phyloP scores from a whole-genome alignment of 2,329 filamentous ascomycete genomes.

The Trichoderma hamatum region DNA sequence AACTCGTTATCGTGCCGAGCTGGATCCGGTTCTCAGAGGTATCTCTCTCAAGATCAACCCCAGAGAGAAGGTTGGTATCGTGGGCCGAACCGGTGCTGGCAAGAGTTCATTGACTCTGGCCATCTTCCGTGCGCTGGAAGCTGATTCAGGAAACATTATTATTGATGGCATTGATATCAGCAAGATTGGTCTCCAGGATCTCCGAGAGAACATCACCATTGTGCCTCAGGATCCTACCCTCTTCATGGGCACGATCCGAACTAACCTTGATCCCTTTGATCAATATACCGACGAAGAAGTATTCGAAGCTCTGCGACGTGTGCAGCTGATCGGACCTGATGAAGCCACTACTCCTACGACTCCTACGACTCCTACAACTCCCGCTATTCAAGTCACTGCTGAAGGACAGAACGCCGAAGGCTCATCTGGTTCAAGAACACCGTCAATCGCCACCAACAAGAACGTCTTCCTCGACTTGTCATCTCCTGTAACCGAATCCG shows the following conservation, averaged over 20 bases:
- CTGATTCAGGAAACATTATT: conserved; percentile 83
- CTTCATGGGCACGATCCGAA: conserved; percentile 89
- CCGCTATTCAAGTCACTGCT: conserved; percentile 28
- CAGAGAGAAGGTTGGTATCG: conserved; percentile 92
- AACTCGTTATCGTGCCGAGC: conserved; percentile 83
- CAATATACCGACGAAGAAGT: conserved; percentile 89
- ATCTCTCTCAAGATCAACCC: conserved; percentile 85
- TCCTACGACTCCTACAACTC: conserved; percentile 36
- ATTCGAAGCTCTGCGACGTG: conserved; percentile 80
- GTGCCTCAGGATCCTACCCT: conserved; percentile 96
- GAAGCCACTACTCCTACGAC: conserved; percentile 44
- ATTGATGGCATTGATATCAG: conserved; percentile 93
- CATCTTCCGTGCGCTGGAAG: conserved; percentile 90
- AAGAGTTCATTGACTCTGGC: conserved; percentile 95
- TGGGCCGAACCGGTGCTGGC: conserved; percentile 91
- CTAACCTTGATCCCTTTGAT: conserved; percentile 90
- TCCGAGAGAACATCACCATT: conserved; percentile 93
- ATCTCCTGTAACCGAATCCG: conserved; percentile 84
- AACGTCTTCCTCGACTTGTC: conserved; percentile 90
- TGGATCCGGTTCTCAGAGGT: conserved; percentile 82
- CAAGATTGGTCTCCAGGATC: conserved; percentile 85
- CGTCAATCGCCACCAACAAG: conserved; percentile 71
- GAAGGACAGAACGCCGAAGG: conserved; percentile 26
- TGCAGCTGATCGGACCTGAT: conserved; percentile 77
- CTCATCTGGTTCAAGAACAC: conserved; percentile 31